Conservation (phyloP, 768 basidiomycete genomes). For the Lyophyllum semitale region DNA sequence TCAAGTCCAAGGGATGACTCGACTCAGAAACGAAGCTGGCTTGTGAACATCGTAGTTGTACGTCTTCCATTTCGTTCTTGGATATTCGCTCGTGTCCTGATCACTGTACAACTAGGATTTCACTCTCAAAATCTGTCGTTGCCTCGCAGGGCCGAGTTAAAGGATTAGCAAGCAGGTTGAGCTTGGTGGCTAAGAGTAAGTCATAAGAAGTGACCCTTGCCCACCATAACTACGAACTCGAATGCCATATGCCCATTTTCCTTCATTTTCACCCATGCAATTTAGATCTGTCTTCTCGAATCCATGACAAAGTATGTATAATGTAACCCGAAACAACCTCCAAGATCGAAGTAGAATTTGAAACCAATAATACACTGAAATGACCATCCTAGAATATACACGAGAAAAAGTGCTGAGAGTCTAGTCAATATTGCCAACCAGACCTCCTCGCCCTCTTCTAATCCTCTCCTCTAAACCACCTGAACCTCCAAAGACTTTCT, state of each 20-base stretch:
- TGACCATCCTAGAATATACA: neutral
- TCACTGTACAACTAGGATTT: neutral
- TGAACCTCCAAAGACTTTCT: conserved; percentile 77
- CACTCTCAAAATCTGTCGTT: neutral
- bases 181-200: too few species aligned
- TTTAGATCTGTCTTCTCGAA: too few species aligned
- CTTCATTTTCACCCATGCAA: too few species aligned
- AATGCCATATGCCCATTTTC: too few species aligned
- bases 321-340: too few species aligned
- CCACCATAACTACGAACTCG: too few species aligned
- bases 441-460: conserved; percentile 65
- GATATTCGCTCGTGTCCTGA: too few species aligned
- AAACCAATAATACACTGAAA: neutral
- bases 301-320: too few species aligned
- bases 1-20: neutral
- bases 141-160: neutral
- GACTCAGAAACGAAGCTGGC: neutral
- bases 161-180: too few species aligned
- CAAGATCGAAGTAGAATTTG: too few species aligned
- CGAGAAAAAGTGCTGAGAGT: neutral
- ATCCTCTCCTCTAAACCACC: conserved; percentile 83
- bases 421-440: conserved; percentile 63
- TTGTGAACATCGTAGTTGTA: neutral
- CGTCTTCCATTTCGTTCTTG: too few species aligned
- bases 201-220: too few species aligned